Evolutionary conservation across 208 protist species (phyloP).

Genomic region (Porcisia hertigi): DNA sequence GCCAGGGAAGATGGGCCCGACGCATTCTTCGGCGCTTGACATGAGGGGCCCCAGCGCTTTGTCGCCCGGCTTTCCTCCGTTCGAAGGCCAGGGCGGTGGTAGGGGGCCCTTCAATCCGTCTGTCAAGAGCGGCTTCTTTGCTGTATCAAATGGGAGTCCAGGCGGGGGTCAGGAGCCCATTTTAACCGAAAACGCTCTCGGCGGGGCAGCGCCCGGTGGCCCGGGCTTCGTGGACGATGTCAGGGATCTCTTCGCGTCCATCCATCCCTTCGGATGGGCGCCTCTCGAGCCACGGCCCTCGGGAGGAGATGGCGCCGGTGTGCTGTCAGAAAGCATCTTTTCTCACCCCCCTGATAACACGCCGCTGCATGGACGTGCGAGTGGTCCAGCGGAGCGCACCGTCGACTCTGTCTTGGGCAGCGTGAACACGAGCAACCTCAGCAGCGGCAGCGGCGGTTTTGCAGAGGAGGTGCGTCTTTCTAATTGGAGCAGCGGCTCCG

Average conservation of each 20-base stretch:
- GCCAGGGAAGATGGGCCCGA: background rate
- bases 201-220: background rate
- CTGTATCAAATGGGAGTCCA: background rate
- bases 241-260: background rate
- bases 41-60: background rate
- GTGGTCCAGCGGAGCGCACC: background rate
- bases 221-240: background rate
- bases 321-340: background rate
- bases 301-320: background rate
- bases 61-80: background rate
- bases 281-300: slow-evolving; percentile 4
- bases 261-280: slow-evolving; percentile 24
- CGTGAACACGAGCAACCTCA: background rate
- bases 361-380: background rate
- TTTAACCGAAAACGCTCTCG: background rate
- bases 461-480: slow-evolving; percentile 28
- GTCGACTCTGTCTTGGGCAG: slow-evolving; percentile 10
- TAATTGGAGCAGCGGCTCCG: slow-evolving; percentile 20
- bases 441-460: slow-evolving; percentile 4
- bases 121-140: background rate
- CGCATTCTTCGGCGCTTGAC: too few species aligned
- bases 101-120: background rate
- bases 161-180: background rate
- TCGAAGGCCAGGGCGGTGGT: background rate
- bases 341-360: background rate